Conservation (phyloP, 176 grass and related monocot genomes). For the Triticum urartu region DNA sequence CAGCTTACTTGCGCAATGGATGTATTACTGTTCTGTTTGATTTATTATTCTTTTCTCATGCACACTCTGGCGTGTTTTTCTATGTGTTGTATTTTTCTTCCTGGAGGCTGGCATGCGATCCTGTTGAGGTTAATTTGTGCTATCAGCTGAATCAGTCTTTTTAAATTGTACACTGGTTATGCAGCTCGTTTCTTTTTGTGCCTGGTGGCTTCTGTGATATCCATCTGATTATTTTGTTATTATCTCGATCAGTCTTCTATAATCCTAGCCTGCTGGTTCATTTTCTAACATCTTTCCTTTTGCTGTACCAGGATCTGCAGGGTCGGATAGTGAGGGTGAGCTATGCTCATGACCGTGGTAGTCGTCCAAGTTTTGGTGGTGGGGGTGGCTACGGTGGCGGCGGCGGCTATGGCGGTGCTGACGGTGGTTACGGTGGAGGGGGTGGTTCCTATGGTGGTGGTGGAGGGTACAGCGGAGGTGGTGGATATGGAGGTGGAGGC, state of each 20-base stretch:
- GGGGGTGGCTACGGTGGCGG: constrained; percentile 14
- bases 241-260: neutral
- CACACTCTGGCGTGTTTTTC: neutral
- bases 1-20: neutral
- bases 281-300: neutral
- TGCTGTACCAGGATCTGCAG: constrained; percentile 52
- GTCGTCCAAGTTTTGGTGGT: constrained; percentile 27
- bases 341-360: constrained; percentile 59
- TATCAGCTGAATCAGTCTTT: neutral
- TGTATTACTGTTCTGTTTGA: neutral
- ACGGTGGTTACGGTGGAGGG: neutral
- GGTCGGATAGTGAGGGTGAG: constrained; percentile 57
- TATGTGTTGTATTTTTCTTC: neutral
- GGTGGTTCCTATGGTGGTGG: constrained; percentile 18
- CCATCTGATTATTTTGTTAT: neutral
- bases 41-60: constrained; percentile 1
- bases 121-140: neutral
- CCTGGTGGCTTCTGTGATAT: neutral
- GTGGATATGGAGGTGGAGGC: constrained; percentile 21
- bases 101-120: neutral
- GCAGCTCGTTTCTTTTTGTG: neutral
- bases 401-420: neutral
- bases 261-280: neutral
- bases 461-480: constrained; percentile 22
- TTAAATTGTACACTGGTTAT: neutral